phyloP scores from a whole-genome alignment of 2,329 filamentous ascomycete species.

The Helotiales sp. region DNA sequence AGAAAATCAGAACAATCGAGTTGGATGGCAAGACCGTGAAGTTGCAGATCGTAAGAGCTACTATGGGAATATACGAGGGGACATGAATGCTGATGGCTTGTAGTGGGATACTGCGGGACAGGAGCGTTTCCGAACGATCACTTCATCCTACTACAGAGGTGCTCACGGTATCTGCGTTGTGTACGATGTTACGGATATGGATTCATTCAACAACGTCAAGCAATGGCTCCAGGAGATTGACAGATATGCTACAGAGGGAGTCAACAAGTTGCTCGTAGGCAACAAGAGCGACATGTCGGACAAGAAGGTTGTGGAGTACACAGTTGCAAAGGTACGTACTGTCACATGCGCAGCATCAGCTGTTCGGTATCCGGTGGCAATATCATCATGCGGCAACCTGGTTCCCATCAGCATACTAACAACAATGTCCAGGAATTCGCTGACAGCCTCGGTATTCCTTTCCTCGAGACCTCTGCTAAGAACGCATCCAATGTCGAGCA shows the following conservation, averaged over 20 bases:
- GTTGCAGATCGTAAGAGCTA: constrained; percentile 86
- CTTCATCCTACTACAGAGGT: constrained; percentile 98
- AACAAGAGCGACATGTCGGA: constrained; percentile 99
- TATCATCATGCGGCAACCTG: constrained; percentile 16
- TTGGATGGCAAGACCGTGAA: constrained; percentile 99
- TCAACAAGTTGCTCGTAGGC: constrained; percentile 98
- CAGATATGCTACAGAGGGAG: constrained; percentile 97
- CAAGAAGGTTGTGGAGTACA: constrained; percentile 99
- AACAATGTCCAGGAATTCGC: constrained; percentile 79
- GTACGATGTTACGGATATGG: constrained; percentile 99
- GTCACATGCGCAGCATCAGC: constrained; percentile 37
- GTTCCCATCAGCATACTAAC: constrained; percentile 28
- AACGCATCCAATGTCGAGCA: constrained; percentile 99
- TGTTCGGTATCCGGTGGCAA: constrained; percentile 29
- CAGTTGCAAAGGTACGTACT: constrained; percentile 87
- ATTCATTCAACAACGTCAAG: constrained; percentile 99
- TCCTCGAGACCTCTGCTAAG: constrained; percentile 99
- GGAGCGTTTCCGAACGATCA: constrained; percentile 99
- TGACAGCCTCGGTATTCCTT: constrained; percentile 97
- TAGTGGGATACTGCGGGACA: constrained; percentile 99
- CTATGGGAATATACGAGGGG: background rate
- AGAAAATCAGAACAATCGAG: constrained; percentile 99
- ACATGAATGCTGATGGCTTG: constrained; percentile 41
- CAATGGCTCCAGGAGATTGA: constrained; percentile 99
- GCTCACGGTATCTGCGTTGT: constrained; percentile 99